Evolutionary conservation across 2,329 filamentous ascomycete genomes (phyloP).

Genomic region (Neurospora crassa): DNA sequence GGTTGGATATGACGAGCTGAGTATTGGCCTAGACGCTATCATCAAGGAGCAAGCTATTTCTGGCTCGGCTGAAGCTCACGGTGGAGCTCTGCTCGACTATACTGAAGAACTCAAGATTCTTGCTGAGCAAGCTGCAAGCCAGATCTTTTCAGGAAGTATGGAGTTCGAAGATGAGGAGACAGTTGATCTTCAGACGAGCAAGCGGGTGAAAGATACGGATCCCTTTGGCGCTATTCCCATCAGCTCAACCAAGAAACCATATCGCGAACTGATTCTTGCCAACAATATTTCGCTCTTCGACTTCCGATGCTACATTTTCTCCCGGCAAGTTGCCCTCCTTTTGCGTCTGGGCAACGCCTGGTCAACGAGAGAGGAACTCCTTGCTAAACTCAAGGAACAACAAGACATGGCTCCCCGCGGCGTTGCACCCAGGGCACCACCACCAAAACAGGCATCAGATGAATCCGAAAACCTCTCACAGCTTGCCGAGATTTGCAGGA

Average conservation of each 20-base stretch:
- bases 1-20: slow-evolving; percentile 89
- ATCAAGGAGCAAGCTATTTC: slow-evolving; percentile 61
- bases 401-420: slow-evolving; percentile 49
- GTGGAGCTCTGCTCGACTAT: slow-evolving; percentile 60
- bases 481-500: slow-evolving; percentile 77
- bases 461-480: slow-evolving; percentile 66
- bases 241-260: slow-evolving; percentile 62
- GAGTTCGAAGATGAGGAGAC: slow-evolving; percentile 25
- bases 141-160: slow-evolving; percentile 16
- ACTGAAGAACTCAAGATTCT: slow-evolving; percentile 63
- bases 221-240: slow-evolving; percentile 49
- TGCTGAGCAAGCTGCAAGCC: slow-evolving; percentile 42
- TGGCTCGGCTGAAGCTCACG: slow-evolving; percentile 53
- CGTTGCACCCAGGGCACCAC: slow-evolving; percentile 41
- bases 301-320: slow-evolving; percentile 89
- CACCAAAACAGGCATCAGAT: slow-evolving; percentile 37
- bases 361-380: slow-evolving; percentile 51
- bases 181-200: slow-evolving; percentile 25
- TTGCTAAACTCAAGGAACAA: slow-evolving; percentile 53
- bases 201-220: slow-evolving; percentile 23
- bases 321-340: slow-evolving; percentile 74
- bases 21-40: slow-evolving; percentile 74
- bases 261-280: slow-evolving; percentile 82
- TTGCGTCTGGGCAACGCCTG: slow-evolving; percentile 71
- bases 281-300: slow-evolving; percentile 96